A percentile compares a stretch with the other conserved stretches of the same genome.
phyloP scores from a whole-genome alignment of 495 filamentous ascomycete species.

The Neurospora tetrasperma region DNA sequence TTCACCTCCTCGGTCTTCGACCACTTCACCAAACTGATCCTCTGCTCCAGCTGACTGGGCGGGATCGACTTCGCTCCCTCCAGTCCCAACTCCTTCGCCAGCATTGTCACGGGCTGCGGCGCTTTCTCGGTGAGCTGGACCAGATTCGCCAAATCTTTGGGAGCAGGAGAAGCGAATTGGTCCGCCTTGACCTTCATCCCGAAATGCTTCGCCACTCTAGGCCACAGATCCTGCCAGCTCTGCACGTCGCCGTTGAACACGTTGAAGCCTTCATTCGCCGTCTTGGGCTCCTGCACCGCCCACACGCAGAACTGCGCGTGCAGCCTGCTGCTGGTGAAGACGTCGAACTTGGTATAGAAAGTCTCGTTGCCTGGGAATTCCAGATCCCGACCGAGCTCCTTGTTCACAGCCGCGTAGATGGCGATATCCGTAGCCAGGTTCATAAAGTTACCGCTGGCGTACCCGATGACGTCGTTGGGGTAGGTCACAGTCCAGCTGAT shows the following conservation, averaged over 20 bases:
- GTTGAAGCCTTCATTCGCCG: constrained; percentile 46
- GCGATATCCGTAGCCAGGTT: constrained; percentile 41
- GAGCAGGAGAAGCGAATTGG: constrained; percentile 28
- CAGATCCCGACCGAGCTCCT: constrained; percentile 37
- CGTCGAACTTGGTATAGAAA: constrained; percentile 42
- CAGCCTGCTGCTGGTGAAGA: constrained; percentile 39
- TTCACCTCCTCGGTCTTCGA: constrained; percentile 39
- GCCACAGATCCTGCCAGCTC: constrained; percentile 48
- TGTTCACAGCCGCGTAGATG: constrained; percentile 40
- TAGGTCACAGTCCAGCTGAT: constrained; percentile 40
- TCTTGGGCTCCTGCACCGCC: constrained; percentile 34
- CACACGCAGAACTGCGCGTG: constrained; percentile 45
- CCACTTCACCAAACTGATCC: constrained; percentile 45
- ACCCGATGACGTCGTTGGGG: constrained; percentile 44
- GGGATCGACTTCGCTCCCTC: constrained; percentile 15
- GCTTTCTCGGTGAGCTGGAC: constrained; percentile 17
- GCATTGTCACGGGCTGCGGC: constrained; percentile 32
- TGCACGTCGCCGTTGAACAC: constrained; percentile 44
- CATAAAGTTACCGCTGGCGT: constrained; percentile 45
- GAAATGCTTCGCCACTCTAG: constrained; percentile 37
- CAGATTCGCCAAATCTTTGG: constrained; percentile 8
- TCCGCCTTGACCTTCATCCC: constrained; percentile 33
- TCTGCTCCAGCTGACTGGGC: constrained; percentile 28
- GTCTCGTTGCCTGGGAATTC: constrained; percentile 37
- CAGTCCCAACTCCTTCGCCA: constrained; percentile 32